phyloP scores from a whole-genome alignment of 2,329 filamentous ascomycete species.

The Clonostachys solani region DNA sequence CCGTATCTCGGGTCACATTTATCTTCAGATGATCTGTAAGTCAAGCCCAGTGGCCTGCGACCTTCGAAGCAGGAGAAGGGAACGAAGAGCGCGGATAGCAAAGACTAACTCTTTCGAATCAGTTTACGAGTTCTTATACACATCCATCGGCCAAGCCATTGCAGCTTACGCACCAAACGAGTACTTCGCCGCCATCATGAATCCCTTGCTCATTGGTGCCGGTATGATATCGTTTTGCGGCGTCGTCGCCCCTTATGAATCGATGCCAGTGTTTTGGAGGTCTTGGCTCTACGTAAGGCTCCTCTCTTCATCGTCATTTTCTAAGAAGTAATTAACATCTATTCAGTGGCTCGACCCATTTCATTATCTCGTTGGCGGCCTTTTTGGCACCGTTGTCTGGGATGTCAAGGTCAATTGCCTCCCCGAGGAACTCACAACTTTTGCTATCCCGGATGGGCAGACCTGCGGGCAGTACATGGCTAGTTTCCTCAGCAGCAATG shows the following conservation, averaged over 20 bases:
- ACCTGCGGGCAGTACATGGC: conserved; percentile 52
- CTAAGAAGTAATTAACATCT: conserved; percentile 1
- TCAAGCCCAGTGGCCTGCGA: conserved; percentile 4
- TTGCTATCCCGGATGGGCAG: conserved; percentile 36
- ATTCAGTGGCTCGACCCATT: conserved; percentile 42
- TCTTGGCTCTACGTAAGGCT: conserved; percentile 45
- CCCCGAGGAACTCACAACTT: conserved; percentile 36
- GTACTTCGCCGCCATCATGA: conserved; percentile 41
- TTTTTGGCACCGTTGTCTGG: conserved; percentile 42
- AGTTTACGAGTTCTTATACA: conserved; percentile 36
- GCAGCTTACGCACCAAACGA: conserved; percentile 45
- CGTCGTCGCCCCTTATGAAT: conserved; percentile 59
- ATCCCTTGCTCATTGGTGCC: conserved; percentile 36
- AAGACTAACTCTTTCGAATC: neutral
- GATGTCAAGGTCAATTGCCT: conserved; percentile 34
- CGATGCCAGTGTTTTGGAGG: conserved; percentile 59
- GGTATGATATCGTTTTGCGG: conserved; percentile 59
- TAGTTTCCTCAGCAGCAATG: conserved; percentile 39
- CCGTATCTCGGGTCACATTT: conserved; percentile 37
- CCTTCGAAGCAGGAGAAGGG: neutral
- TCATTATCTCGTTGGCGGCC: conserved; percentile 46
- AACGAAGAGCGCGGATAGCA: neutral
- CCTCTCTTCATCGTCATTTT: neutral
- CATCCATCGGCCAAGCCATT: conserved; percentile 34
- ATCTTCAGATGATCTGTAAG: conserved; percentile 42